Conservation (phyloP, 345 rosid genomes). For the Psidium guajava region DNA sequence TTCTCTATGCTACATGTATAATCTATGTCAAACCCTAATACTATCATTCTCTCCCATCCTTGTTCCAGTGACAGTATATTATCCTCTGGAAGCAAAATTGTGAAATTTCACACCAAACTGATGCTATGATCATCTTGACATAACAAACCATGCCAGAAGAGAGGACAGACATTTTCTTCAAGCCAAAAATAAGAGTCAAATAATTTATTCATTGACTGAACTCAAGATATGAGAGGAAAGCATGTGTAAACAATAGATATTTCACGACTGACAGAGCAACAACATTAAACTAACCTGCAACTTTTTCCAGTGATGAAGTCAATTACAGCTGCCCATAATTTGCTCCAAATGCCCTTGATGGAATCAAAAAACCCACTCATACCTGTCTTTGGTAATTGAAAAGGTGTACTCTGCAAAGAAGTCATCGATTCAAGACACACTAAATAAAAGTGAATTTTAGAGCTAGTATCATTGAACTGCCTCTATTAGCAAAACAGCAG, state of each 20-base stretch:
- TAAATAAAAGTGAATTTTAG: neutral
- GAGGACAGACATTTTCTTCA: neutral
- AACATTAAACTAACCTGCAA: conserved; percentile 47
- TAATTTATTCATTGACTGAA: neutral
- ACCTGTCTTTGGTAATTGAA: conserved; percentile 46
- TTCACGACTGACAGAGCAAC: neutral
- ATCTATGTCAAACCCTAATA: neutral
- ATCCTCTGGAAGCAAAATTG: neutral
- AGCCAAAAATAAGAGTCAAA: neutral
- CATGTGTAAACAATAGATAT: neutral
- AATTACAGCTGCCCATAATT: conserved; percentile 47
- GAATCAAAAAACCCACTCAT: conserved; percentile 60
- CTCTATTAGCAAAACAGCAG: no score
- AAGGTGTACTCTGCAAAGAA: conserved; percentile 53
- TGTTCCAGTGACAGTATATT: neutral
- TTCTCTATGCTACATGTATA: neutral
- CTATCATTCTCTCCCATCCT: neutral
- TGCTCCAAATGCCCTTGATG: conserved; percentile 38
- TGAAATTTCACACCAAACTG: neutral
- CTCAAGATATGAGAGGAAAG: neutral
- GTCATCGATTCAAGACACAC: neutral
- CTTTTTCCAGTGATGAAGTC: conserved; percentile 72
- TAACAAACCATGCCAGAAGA: neutral
- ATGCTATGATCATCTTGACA: neutral
- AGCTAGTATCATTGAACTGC: neutral